These are phyloP conservation scores for Teratosphaeria pseudoeucalypti DNA, from an alignment of 2,329 filamentous ascomycete species.

Conservation along the genomic window DNA sequence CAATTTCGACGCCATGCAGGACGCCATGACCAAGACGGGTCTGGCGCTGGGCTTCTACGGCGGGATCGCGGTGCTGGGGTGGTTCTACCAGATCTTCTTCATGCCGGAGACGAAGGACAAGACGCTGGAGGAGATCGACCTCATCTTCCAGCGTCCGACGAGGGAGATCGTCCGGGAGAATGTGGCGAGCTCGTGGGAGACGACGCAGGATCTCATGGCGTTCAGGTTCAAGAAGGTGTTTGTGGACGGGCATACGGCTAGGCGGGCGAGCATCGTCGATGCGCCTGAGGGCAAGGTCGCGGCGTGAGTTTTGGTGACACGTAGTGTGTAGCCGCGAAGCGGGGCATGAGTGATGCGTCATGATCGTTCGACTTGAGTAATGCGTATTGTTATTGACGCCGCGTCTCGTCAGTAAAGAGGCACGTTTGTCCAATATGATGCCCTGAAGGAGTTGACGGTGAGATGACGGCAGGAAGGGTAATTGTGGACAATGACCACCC, in stretches of 20 bases:
- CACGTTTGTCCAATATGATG: too few relatives aligned
- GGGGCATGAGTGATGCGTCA: not conserved
- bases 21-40: conserved; percentile 56
- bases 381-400: too few relatives aligned
- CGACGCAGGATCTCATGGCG: conserved; percentile 30
- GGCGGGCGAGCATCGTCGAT: conserved; percentile 6
- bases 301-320: not conserved
- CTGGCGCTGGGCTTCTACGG: conserved; percentile 63
- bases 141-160: conserved; percentile 55
- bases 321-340: not conserved
- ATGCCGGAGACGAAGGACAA: conserved; percentile 59
- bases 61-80: conserved; percentile 59
- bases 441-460: too few relatives aligned
- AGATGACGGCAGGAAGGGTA: too few relatives aligned
- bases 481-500: too few relatives aligned
- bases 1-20: conserved; percentile 62
- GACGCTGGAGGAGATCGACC: conserved; percentile 61
- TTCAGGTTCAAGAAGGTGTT: conserved; percentile 40
- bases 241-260: conserved; percentile 13
- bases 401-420: too few relatives aligned
- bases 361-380: not conserved
- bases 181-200: conserved; percentile 34
- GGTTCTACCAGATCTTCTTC: conserved; percentile 63
- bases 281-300: conserved; percentile 1
- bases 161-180: conserved; percentile 53